Evolutionary conservation across 768 basidiomycete species (phyloP).

Genomic region (Tricholoma hemisulphureum): DNA sequence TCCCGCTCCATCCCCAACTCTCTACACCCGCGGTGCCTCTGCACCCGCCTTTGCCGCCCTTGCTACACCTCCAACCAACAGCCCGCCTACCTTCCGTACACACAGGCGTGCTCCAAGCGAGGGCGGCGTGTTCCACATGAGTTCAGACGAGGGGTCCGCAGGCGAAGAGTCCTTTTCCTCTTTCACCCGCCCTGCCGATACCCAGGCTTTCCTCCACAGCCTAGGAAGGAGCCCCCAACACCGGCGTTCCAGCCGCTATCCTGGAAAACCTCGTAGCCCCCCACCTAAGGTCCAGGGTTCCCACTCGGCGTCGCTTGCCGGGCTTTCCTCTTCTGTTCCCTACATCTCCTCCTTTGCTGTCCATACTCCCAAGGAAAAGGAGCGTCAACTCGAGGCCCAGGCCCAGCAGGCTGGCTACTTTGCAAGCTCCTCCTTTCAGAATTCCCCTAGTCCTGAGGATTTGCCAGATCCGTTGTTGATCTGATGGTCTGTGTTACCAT

Average conservation of each 20-base stretch:
- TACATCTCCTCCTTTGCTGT: background rate
- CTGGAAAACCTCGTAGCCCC: background rate
- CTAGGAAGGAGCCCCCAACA: background rate
- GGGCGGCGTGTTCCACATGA: slow-evolving; percentile 67
- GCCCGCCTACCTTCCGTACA: slow-evolving; percentile 26
- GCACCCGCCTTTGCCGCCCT: slow-evolving; percentile 14
- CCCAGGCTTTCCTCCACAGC: background rate
- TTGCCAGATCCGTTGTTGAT: slow-evolving; percentile 67
- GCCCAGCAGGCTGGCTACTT: slow-evolving; percentile 47
- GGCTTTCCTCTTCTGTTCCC: background rate
- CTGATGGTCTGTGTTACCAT: slow-evolving; percentile 24
- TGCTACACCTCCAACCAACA: background rate
- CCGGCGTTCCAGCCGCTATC: background rate
- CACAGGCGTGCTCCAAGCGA: slow-evolving; percentile 69
- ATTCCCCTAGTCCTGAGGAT: slow-evolving; percentile 82
- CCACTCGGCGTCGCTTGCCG: background rate
- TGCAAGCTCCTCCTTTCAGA: slow-evolving; percentile 82
- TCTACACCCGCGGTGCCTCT: background rate
- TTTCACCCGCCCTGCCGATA: background rate
- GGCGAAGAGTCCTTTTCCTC: slow-evolving; percentile 7
- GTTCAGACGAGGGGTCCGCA: slow-evolving; percentile 53
- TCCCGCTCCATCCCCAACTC: slow-evolving; percentile 47
- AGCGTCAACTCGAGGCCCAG: slow-evolving; percentile 32
- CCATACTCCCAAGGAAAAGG: slow-evolving; percentile 23
- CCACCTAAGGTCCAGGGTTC: background rate